A percentile compares a stretch with the other conserved stretches of the same genome.
Evolutionary conservation across 176 grass and related monocot genomes (phyloP).

Genomic region (Aegilops tauschii): DNA sequence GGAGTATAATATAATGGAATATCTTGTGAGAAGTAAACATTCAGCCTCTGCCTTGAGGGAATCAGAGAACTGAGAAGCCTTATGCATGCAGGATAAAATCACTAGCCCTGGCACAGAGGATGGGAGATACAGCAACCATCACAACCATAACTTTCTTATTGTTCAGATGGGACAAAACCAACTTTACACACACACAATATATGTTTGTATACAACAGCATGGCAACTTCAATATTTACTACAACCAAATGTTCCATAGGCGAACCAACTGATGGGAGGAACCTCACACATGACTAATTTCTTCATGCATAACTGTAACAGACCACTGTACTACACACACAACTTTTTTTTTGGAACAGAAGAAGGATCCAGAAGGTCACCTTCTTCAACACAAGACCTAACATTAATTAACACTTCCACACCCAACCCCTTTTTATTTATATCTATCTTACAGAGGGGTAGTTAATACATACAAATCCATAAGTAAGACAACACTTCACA

Average conservation of each 20-base stretch:
- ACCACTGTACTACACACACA: neutral
- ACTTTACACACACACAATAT: neutral
- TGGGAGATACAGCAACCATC: neutral
- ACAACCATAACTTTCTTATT: neutral
- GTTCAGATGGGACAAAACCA: neutral
- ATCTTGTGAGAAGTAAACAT: neutral
- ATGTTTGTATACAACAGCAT: neutral
- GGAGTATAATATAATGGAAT: too few species aligned
- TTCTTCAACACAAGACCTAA: neutral
- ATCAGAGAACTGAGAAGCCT: neutral
- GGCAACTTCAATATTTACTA: neutral
- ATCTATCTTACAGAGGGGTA: conserved; percentile 5
- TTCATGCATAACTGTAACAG: neutral
- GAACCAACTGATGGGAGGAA: neutral
- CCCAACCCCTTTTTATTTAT: conserved; percentile 39
- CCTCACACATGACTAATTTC: neutral
- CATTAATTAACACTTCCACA: conserved; percentile 8
- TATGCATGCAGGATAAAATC: neutral
- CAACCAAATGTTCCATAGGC: neutral
- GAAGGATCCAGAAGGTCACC: too few species aligned
- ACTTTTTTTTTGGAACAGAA: too few species aligned
- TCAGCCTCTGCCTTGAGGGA: neutral
- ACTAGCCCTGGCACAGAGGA: neutral
- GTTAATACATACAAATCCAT: conserved; percentile 4
- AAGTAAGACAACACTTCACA: neutral